Percentiles rank a stretch among this genome's conserved stretches.
phyloP scores from a whole-genome alignment of 2,329 filamentous ascomycete genomes.

The Pseudogymnoascus sp. region DNA sequence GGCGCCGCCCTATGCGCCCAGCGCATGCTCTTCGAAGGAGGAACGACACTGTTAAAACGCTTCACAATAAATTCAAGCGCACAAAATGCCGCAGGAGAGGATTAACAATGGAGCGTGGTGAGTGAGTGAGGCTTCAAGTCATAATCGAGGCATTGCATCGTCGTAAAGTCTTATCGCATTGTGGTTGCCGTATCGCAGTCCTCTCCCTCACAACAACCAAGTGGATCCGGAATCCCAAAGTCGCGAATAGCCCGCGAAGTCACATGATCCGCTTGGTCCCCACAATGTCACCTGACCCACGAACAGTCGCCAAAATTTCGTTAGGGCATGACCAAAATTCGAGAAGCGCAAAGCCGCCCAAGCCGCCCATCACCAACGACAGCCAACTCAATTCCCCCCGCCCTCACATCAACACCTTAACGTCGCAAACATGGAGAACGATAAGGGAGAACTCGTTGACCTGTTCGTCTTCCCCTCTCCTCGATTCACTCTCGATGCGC shows the following conservation, averaged over 20 bases:
- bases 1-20: constrained; percentile 15
- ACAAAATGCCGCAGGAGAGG: not conserved
- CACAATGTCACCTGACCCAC: constrained; percentile 5
- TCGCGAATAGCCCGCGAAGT: constrained; percentile 8
- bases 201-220: not conserved
- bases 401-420: constrained; percentile 28
- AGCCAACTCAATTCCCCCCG: constrained; percentile 19
- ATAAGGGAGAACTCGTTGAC: constrained; percentile 98
- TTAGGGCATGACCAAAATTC: constrained; percentile 11
- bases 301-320: constrained; percentile 9
- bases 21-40: constrained; percentile 19
- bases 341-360: constrained; percentile 7
- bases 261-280: not conserved
- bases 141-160: not conserved
- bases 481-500: constrained; percentile 1
- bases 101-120: not conserved
- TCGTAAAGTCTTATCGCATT: not conserved
- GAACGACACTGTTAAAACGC: constrained; percentile 18
- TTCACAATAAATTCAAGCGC: not conserved
- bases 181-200: not conserved
- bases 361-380: constrained; percentile 6
- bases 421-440: constrained; percentile 90
- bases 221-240: not conserved
- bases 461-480: constrained; percentile 56
- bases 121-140: not conserved